Evolutionary conservation across 2,329 filamentous ascomycete genomes (phyloP), one percentile per base, ranked within the genome.

Genomic region (Parasarocladium wereldwijsianum): DNA sequence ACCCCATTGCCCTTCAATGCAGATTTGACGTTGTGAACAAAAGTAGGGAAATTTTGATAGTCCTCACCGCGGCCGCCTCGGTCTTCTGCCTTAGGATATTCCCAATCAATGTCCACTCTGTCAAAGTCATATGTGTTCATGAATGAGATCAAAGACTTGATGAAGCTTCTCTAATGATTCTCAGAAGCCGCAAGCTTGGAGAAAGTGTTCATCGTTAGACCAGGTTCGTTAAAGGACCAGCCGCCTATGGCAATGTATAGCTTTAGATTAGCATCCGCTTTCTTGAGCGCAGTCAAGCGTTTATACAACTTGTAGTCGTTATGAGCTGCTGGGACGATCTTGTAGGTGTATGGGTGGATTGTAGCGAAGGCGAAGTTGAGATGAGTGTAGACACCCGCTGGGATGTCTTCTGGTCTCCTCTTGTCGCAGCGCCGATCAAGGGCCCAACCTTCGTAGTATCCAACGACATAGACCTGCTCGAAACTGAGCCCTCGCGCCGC

Each of bases 401-500:
- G 43, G 14, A 54, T 44, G 14, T 47, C 26, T 14, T 42, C 36
- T 4, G 46, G 47, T n/a, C n/a, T n/a, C n/a, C n/a, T n/a, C n/a
- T n/a, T n/a, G n/a, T n/a, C n/a, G n/a, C n/a, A n/a, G n/a, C n/a
- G n/a, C n/a, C n/a, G n/a, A n/a, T n/a, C n/a, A n/a, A n/a, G n/a
- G n/a, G n/a, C n/a, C n/a, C n/a, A n/a, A n/a, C n/a, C n/a, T n/a
- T n/a, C n/a, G n/a, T n/a, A n/a, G n/a, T n/a, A n/a, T n/a, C n/a
- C n/a, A n/a, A n/a, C n/a, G n/a, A n/a, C 59, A 49, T 70, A 73
- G 45, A 63, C 58, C 38, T 71, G n/a, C n/a, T n/a, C 70, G 55
- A 82, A 82, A 11, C 59, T 65, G 29, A 82, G 39, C 47, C 78
- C 6, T 10, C 14, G 9, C 9, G 24, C 14, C 15, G 24, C 79